Percentiles rank a stretch among this genome's conserved stretches.
Conservation (phyloP, 805 yeast species). For the Hanseniaspora nectarophila region DNA sequence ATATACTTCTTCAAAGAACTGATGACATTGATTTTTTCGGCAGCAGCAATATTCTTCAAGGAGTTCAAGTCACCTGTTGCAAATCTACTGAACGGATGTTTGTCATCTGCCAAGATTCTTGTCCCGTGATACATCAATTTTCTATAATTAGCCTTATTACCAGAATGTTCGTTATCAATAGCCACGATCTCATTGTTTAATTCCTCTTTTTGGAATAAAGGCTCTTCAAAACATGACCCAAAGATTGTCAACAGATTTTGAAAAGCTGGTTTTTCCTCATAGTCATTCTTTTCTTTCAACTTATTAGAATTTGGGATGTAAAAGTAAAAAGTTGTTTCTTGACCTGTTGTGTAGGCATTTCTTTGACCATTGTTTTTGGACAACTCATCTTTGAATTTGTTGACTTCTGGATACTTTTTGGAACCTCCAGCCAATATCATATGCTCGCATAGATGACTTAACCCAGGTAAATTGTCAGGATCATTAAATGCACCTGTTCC, state of each 20-base stretch:
- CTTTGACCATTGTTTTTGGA: slow-evolving; percentile 41
- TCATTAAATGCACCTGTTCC: slow-evolving; percentile 75
- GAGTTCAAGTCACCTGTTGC: slow-evolving; percentile 55
- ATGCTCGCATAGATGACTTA: slow-evolving; percentile 88
- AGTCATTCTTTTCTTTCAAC: slow-evolving; percentile 5
- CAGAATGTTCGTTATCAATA: slow-evolving; percentile 53
- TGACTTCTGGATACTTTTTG: slow-evolving; percentile 40
- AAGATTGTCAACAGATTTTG: slow-evolving; percentile 39
- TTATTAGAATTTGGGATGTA: slow-evolving; percentile 40
- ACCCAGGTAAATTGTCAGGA: slow-evolving; percentile 56
- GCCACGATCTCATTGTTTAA: slow-evolving; percentile 46
- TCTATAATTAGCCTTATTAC: slow-evolving; percentile 35
- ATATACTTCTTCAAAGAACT: slow-evolving; percentile 33
- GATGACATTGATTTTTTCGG: slow-evolving; percentile 30
- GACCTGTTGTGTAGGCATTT: slow-evolving; percentile 63
- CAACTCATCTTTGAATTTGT: slow-evolving; percentile 35
- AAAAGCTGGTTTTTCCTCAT: slow-evolving; percentile 26
- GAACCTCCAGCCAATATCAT: slow-evolving; percentile 46
- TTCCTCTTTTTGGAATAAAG: slow-evolving; percentile 35
- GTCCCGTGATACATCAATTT: slow-evolving; percentile 50
- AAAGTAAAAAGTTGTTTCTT: slow-evolving; percentile 51
- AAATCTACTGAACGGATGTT: slow-evolving; percentile 49
- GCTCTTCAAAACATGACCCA: slow-evolving; percentile 39
- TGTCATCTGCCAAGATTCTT: slow-evolving; percentile 36
- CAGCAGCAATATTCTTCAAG: slow-evolving; percentile 29